phyloP scores from a whole-genome alignment of 345 rosid genomes.

The Hibiscus syriacus region DNA sequence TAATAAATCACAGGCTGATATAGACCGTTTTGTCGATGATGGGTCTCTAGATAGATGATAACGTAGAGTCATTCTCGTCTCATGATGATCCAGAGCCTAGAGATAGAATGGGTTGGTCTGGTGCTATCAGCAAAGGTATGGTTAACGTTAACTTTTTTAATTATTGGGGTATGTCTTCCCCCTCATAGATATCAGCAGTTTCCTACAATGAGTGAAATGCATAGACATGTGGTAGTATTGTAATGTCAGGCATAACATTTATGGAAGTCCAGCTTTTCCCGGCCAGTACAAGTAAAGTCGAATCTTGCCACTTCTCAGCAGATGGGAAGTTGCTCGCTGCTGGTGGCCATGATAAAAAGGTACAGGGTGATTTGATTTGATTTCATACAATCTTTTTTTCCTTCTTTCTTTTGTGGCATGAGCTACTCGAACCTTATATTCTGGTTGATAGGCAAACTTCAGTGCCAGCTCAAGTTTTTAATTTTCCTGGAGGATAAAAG shows the following conservation, averaged over 20 bases:
- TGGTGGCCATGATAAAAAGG: slow-evolving; percentile 65
- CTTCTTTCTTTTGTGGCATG: neutral
- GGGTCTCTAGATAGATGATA: slow-evolving; percentile 50
- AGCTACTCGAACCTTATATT: neutral
- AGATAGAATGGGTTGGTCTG: slow-evolving; percentile 26
- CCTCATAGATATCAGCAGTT: neutral
- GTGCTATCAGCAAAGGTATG: slow-evolving; percentile 44
- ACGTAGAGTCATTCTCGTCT: slow-evolving; percentile 47
- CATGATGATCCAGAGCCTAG: slow-evolving; percentile 43
- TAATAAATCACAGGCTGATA: slow-evolving; percentile 38
- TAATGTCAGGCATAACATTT: slow-evolving; percentile 35
- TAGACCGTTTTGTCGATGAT: slow-evolving; percentile 45
- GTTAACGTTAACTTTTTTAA: neutral
- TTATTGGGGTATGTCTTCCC: slow-evolving; percentile 5
- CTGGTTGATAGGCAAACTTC: neutral
- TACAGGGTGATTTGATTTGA: slow-evolving; percentile 13
- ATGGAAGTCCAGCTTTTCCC: slow-evolving; percentile 36
- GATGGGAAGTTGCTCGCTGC: slow-evolving; percentile 67
- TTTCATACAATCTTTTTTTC: neutral
- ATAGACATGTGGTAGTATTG: neutral
- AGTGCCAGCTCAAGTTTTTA: neutral
- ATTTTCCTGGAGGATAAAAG: neutral
- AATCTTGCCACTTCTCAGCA: slow-evolving; percentile 63
- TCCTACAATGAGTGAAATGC: neutral
- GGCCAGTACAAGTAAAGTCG: slow-evolving; percentile 39